Evolutionary conservation across 148 eudicot species (phyloP), one percentile per base, ranked within the genome.

Genomic region (Euryodendron excelsum): DNA sequence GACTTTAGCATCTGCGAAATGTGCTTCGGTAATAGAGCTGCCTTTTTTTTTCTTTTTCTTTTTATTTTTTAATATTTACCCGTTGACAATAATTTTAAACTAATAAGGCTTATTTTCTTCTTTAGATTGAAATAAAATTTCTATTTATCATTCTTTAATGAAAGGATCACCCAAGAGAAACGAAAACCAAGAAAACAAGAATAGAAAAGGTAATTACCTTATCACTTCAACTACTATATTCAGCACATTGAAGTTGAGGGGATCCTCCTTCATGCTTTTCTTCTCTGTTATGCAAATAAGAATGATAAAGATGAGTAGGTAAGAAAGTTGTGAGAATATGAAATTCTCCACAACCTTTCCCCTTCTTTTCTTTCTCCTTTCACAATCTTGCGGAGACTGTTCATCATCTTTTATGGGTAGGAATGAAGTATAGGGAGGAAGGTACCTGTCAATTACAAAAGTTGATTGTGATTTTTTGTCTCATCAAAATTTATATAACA

Each of bases 241-340:
- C 31, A 91, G 48, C 60, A 90, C 91, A 73, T 79, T 91, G 86
- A 93, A 91, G 79, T 93, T 91, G 82, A 88, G 88, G 31, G 96
- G 98, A 76, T 93, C 96, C 28, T 87, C 85, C 52, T 69, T 81
- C 60, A 91, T 78, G 20, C 72, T 82, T 62, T 85, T 44, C 70
- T 87, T 87, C 84, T 93, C 96, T 0, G 87, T 86, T 21, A 91
- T 85, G 82, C 96, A 93, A 36, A 93, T 80, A 41, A 90, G 84
- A 36, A 85, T 80, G 53, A 83, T 79, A 79, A 91, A 88, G 62
- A 90, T 81, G 70, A 60, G 84, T 41, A 93, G 64, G 53, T 84
- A 88, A 2, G 84, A 78, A 25, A 88, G 87, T 37, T 85, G 93
- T 28, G 95, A 91, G 39, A 89, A 79, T 11, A 82, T 17, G 5